These are phyloP conservation scores for Boletus barrowsii DNA, from an alignment of 768 basidiomycete genomes.

Conservation along the genomic window DNA sequence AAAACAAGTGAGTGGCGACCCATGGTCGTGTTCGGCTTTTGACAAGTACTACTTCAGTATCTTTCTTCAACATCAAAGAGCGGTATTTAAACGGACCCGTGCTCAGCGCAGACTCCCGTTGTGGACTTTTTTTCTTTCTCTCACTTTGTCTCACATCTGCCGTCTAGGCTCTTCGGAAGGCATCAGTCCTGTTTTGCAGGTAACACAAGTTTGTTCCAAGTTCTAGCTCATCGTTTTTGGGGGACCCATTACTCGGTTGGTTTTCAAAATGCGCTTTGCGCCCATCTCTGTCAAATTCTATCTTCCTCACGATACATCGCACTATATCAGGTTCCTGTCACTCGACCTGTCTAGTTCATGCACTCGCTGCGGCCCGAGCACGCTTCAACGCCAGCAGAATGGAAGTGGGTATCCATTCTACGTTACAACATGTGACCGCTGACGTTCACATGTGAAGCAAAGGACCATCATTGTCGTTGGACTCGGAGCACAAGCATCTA, in stretches of 20 bases:
- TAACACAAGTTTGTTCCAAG: not conserved
- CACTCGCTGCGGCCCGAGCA: not conserved
- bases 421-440: not conserved
- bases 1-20: constrained; percentile 9
- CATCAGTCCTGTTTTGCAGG: not conserved
- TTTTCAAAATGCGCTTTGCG: not conserved
- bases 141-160: not conserved
- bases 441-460: not conserved
- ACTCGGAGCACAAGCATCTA: not conserved
- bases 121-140: not conserved
- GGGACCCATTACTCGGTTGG: not conserved
- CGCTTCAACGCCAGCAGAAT: not conserved
- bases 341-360: not conserved
- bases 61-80: constrained; percentile 3
- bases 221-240: not conserved
- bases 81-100: not conserved
- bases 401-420: constrained; percentile 1
- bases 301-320: not conserved
- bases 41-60: constrained; percentile 1
- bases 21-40: constrained; percentile 9
- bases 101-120: not conserved
- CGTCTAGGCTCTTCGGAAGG: not conserved
- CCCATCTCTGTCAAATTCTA: not conserved
- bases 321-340: not conserved
- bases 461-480: not conserved